Conservation (phyloP, 768 basidiomycete species). For the Galerina marginata region DNA sequence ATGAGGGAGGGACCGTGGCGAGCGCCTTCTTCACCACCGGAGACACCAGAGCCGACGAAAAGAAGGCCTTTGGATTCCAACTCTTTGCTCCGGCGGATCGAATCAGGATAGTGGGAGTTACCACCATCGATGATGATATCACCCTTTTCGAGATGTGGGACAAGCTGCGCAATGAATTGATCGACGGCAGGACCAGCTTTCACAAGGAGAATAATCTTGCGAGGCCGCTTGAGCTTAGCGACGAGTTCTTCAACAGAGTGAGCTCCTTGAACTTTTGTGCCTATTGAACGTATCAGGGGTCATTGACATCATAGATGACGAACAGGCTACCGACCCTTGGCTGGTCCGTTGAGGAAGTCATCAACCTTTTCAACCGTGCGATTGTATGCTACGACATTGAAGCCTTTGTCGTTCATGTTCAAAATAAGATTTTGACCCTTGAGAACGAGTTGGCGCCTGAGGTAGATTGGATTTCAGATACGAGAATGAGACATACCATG, state of each 20-base stretch:
- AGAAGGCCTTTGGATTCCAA: conserved; percentile 94
- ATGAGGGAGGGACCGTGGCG: conserved; percentile 97
- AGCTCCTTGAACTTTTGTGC: conserved; percentile 94
- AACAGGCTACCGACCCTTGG: conserved; percentile 75
- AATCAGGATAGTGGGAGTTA: conserved; percentile 99
- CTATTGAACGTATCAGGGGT: conserved; percentile 45
- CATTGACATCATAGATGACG: conserved; percentile 22
- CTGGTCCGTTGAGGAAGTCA: conserved; percentile 93
- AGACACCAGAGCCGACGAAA: conserved; percentile 98
- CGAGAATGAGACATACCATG: conserved; percentile 69
- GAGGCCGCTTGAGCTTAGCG: conserved; percentile 90
- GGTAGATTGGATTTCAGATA: conserved; percentile 16
- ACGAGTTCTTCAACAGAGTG: conserved; percentile 92
- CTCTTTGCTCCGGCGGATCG: conserved; percentile 91
- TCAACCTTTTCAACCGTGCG: conserved; percentile 97
- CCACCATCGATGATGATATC: conserved; percentile 99
- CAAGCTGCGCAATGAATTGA: conserved; percentile 89
- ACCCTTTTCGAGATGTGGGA: conserved; percentile 88
- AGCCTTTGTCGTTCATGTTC: conserved; percentile 99
- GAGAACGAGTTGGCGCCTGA: conserved; percentile 14
- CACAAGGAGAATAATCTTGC: conserved; percentile 98
- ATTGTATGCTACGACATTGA: conserved; percentile 96
- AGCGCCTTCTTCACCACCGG: conserved; percentile 99
- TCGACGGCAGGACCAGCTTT: conserved; percentile 98
- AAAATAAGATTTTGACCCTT: conserved; percentile 97